Evolutionary conservation across 2,329 filamentous ascomycete species (phyloP), one percentile per base, ranked within the genome.

Genomic region (Colletotrichum cordylinicola): DNA sequence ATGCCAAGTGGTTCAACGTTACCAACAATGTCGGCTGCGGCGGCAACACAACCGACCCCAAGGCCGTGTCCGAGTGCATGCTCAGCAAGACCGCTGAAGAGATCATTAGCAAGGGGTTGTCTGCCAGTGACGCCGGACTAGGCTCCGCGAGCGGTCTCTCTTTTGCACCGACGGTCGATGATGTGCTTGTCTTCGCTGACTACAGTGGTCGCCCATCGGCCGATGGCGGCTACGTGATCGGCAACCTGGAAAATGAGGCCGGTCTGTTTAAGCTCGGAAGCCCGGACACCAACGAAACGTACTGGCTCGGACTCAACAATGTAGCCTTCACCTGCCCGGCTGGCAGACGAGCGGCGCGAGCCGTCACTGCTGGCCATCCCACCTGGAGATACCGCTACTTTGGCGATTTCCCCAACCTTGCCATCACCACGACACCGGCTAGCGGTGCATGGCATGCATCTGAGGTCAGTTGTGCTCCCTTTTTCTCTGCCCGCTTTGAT

Each of bases 351-450:
- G 80, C 82, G 62, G 80, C 83, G 65, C 70, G 75, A 21, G 78
- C 79, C 31, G 56, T 82, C 4, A 64, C 79, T 18, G 73, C 72
- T 2, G 79, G 79, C 1, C 80, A 80, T 18, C 83, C 85, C 3
- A 84, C 82, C 0, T 86, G 84, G 83, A 78, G 85, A 64, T 86
- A 86, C 67, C 79, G 82, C 16, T 86, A 83, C 64, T 81, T 84
- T 52, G 85, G 84, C 13, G 80, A 81, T 10, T 86, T 85, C 67
- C 82, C 83, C 8, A 81, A 85, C 55, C 78, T 82, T 9, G 77
- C 76, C 12, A 73, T 83, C 21, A 79, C 77, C 6, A 79, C 82
- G 2, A 79, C 77, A 9, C 78, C 80, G n/a, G 76, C 81, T n/a
- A 80, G 79, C 48, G 84, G 84, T 2, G 80, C 84, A 6, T 86